These are phyloP conservation scores for Lasiodiplodia sp. DNA, from an alignment of 2,329 filamentous ascomycete species.

Conservation along the genomic window DNA sequence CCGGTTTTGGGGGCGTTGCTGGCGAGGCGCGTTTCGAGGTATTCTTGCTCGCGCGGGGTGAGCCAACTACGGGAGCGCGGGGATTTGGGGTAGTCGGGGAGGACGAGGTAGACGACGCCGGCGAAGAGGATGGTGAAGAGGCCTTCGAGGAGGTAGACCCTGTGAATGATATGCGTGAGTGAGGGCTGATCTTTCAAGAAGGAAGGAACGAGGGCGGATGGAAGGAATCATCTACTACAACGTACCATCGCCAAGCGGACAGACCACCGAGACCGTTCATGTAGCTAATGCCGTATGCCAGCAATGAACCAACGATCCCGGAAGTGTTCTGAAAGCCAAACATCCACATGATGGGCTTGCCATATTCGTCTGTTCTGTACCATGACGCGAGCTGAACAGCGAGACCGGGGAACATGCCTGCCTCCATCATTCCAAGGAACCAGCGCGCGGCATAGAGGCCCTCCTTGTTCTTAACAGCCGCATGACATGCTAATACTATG, in stretches of 20 bases:
- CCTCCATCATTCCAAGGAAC: constrained; percentile 39
- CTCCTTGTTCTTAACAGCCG: constrained; percentile 38
- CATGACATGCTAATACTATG: constrained; percentile 40
- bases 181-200: background rate
- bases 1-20: constrained; percentile 49
- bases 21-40: constrained; percentile 48
- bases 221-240: background rate
- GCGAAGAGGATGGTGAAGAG: constrained; percentile 52
- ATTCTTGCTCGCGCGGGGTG: constrained; percentile 50
- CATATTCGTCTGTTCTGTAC: constrained; percentile 48
- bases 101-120: constrained; percentile 46
- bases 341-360: constrained; percentile 45
- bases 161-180: constrained; percentile 18
- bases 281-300: constrained; percentile 36
- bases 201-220: background rate
- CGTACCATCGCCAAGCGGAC: constrained; percentile 35
- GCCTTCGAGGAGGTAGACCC: constrained; percentile 56
- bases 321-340: constrained; percentile 44
- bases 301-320: constrained; percentile 43
- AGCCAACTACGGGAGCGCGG: constrained; percentile 48
- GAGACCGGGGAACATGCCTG: constrained; percentile 40
- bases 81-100: constrained; percentile 56
- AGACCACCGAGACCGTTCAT: constrained; percentile 36
- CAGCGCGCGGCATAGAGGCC: constrained; percentile 39
- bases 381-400: constrained; percentile 47